Evolutionary conservation across 108 stramenopile species (phyloP).

Genomic region (Cyclostephanos tholiformis): DNA sequence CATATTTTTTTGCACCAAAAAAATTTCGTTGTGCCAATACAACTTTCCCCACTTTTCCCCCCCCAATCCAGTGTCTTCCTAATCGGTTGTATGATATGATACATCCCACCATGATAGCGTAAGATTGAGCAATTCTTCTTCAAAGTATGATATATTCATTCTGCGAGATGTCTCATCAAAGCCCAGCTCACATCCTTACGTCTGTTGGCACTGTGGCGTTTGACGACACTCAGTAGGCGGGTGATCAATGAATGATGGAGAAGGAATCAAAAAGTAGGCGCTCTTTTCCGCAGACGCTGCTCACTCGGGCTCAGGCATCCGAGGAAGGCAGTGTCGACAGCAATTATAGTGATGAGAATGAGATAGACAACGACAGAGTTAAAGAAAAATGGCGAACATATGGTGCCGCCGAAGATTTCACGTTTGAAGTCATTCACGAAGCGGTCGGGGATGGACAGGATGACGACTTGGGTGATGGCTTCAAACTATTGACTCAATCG

Average conservation of each 20-base stretch:
- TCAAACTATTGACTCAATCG: slow-evolving; percentile 1
- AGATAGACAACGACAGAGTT: background rate
- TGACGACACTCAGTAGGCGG: background rate
- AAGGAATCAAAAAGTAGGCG: slow-evolving; percentile 19
- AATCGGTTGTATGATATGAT: no score
- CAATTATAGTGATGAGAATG: background rate
- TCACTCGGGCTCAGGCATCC: slow-evolving; percentile 3
- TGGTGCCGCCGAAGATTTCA: background rate
- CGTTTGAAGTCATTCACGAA: background rate
- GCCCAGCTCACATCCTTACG: background rate
- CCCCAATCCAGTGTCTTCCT: no score
- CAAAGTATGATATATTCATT: no score
- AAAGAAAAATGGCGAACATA: background rate
- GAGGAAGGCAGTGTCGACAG: slow-evolving; percentile 2
- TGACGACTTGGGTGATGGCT: slow-evolving; percentile 4
- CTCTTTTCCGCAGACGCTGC: slow-evolving; percentile 5
- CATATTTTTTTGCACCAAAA: no score
- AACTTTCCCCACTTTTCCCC: no score
- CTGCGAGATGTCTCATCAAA: background rate
- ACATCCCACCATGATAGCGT: no score
- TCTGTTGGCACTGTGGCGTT: background rate
- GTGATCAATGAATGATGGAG: background rate
- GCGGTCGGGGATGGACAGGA: background rate
- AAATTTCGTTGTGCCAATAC: no score
- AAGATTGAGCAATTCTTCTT: no score